phyloP scores from a whole-genome alignment of 345 rosid species.

The Diplotaxis tenuifolia region DNA sequence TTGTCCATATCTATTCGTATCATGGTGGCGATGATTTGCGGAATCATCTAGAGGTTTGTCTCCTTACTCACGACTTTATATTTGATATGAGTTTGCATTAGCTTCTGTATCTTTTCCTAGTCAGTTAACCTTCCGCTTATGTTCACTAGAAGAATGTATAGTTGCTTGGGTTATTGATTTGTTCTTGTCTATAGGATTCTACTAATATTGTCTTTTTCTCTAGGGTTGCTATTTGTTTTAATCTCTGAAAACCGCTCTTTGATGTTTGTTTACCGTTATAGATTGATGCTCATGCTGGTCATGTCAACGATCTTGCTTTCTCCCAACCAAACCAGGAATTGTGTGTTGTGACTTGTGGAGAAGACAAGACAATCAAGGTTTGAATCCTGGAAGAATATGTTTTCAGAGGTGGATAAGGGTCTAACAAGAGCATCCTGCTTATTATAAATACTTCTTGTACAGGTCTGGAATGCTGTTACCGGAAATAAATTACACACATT shows the following conservation, averaged over 20 bases:
- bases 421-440: conserved; percentile 9
- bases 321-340: conserved; percentile 62
- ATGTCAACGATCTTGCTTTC: conserved; percentile 71
- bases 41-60: conserved; percentile 56
- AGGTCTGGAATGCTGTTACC: conserved; percentile 68
- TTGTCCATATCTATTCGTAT: conserved; percentile 70
- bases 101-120: background rate
- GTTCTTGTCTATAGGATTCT: conserved; percentile 7
- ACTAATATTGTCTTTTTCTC: background rate
- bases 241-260: conserved; percentile 1
- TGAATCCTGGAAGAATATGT: background rate
- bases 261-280: conserved; percentile 20
- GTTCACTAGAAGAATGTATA: background rate
- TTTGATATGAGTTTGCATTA: background rate
- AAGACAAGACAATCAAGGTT: conserved; percentile 72
- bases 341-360: conserved; percentile 65
- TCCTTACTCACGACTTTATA: conserved; percentile 32
- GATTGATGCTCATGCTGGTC: conserved; percentile 71
- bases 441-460: conserved; percentile 1
- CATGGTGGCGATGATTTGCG: conserved; percentile 49
- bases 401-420: background rate
- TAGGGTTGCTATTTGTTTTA: background rate
- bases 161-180: background rate
- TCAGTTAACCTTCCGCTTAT: conserved; percentile 16
- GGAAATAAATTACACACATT: conserved; percentile 53